These are phyloP conservation scores for Miamiensis avidus DNA, from an alignment of 169 alveolate genomes.

Conservation along the genomic window DNA sequence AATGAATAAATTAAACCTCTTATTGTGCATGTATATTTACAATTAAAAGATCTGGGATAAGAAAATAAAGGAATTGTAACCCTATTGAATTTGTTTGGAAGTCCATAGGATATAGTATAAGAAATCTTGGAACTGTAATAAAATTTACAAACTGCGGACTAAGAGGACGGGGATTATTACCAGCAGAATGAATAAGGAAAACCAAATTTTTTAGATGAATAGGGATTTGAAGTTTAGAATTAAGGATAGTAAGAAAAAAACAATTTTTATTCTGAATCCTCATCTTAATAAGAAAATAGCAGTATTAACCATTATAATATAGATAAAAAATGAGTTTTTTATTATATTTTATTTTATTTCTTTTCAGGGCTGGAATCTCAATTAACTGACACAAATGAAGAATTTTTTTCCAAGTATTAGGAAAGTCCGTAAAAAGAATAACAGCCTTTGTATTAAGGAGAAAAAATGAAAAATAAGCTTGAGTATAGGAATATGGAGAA, in stretches of 20 bases:
- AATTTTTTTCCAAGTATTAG: slow-evolving; percentile 14
- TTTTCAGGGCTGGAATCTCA: slow-evolving; percentile 10
- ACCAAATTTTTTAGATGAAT: background rate
- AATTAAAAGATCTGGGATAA: slow-evolving; percentile 18
- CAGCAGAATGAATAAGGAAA: background rate
- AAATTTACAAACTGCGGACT: slow-evolving; percentile 16
- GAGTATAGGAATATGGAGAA: slow-evolving; percentile 22
- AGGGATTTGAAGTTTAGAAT: background rate
- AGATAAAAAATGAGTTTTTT: too few relatives aligned
- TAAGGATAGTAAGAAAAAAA: slow-evolving; percentile 6
- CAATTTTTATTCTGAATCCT: too few relatives aligned
- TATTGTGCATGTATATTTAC: slow-evolving; percentile 36
- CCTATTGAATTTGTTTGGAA: slow-evolving; percentile 35
- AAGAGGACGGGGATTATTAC: slow-evolving; percentile 11
- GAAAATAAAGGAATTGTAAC: slow-evolving; percentile 36
- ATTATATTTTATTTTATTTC: slow-evolving; percentile 7
- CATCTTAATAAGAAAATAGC: too few relatives aligned
- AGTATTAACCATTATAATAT: too few relatives aligned
- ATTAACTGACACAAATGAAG: slow-evolving; percentile 17
- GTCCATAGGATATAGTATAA: slow-evolving; percentile 27
- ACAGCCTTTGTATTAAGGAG: too few relatives aligned
- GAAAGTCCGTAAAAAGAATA: background rate
- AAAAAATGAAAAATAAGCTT: slow-evolving; percentile 8
- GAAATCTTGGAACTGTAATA: slow-evolving; percentile 20
- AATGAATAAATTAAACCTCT: slow-evolving; percentile 46